Percentiles rank a stretch among this genome's conserved stretches.
Evolutionary conservation across 352 stramenopile species (phyloP).

Genomic region (Phytophthora sp.): DNA sequence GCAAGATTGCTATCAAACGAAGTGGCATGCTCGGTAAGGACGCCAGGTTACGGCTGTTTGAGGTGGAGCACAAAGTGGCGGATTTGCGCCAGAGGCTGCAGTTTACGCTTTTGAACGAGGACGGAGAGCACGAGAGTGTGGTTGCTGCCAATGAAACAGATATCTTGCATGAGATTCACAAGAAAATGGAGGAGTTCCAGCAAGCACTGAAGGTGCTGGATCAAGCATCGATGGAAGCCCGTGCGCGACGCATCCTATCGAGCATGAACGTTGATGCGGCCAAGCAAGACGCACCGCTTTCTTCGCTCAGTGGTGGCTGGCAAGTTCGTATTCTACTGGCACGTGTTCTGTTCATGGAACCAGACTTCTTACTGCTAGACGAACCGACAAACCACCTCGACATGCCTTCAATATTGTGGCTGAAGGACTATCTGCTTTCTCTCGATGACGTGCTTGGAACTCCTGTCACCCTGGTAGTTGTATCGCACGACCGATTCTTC

Average conservation of each 20-base stretch:
- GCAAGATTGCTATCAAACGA: constrained; percentile 64
- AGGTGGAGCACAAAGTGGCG: constrained; percentile 44
- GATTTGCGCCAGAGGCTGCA: constrained; percentile 31
- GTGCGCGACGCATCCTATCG: constrained; percentile 49
- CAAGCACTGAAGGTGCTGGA: constrained; percentile 52
- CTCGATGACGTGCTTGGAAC: constrained; percentile 65
- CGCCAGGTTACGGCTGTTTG: constrained; percentile 50
- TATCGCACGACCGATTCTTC: constrained; percentile 94
- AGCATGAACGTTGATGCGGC: constrained; percentile 78
- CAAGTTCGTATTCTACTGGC: constrained; percentile 68
- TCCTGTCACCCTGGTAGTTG: constrained; percentile 85
- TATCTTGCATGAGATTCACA: constrained; percentile 47
- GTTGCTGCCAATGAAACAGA: constrained; percentile 31
- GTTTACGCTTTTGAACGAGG: constrained; percentile 21
- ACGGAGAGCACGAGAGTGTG: constrained; percentile 35
- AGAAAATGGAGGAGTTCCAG: constrained; percentile 50
- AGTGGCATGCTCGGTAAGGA: constrained; percentile 59
- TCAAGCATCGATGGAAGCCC: constrained; percentile 58
- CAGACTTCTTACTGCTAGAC: constrained; percentile 93
- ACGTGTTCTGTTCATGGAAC: constrained; percentile 70
- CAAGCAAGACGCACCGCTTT: constrained; percentile 77
- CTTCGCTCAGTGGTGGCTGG: constrained; percentile 62
- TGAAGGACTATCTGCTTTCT: constrained; percentile 72
- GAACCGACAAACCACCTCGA: constrained; percentile 93
- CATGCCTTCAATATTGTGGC: constrained; percentile 83